These are phyloP conservation scores for Yamadazyma akitaensis DNA, from an alignment of 805 yeast species.

Conservation along the genomic window DNA sequence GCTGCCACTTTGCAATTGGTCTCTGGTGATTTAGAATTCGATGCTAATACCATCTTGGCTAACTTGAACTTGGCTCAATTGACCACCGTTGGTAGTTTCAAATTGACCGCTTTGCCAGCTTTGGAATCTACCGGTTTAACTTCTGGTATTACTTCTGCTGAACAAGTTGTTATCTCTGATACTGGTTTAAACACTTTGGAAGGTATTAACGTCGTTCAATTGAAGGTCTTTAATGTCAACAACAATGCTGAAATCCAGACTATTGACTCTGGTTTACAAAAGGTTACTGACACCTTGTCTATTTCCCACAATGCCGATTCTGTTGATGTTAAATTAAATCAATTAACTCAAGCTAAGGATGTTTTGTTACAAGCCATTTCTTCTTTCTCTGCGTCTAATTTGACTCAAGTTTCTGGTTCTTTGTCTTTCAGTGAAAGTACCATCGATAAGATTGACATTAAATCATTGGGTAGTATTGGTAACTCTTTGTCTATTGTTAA, in stretches of 20 bases:
- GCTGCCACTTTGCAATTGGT: conserved; percentile 80
- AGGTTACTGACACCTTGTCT: conserved; percentile 71
- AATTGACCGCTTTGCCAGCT: conserved; percentile 84
- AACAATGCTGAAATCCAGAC: conserved; percentile 80
- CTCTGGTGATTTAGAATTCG: conserved; percentile 64
- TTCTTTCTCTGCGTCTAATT: conserved; percentile 64
- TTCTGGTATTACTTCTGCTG: conserved; percentile 68
- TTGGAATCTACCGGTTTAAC: conserved; percentile 65
- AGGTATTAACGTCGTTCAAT: conserved; percentile 54
- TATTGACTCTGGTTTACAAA: conserved; percentile 66
- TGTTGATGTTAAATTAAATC: conserved; percentile 65
- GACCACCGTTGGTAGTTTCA: conserved; percentile 76
- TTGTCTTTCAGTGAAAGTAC: conserved; percentile 76
- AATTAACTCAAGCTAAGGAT: conserved; percentile 82
- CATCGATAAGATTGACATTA: conserved; percentile 52
- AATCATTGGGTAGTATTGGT: conserved; percentile 63
- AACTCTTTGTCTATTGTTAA: conserved; percentile 73
- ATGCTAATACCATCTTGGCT: conserved; percentile 61
- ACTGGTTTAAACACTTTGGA: conserved; percentile 65
- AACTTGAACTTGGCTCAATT: conserved; percentile 74
- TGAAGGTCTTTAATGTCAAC: conserved; percentile 70
- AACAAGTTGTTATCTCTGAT: conserved; percentile 66
- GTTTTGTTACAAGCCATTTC: conserved; percentile 79
- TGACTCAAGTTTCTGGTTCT: conserved; percentile 75
- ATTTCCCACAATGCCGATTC: conserved; percentile 83